Evolutionary conservation across 1,284 basidiomycete genomes (phyloP).

Genomic region (Coniophora puteana): DNA sequence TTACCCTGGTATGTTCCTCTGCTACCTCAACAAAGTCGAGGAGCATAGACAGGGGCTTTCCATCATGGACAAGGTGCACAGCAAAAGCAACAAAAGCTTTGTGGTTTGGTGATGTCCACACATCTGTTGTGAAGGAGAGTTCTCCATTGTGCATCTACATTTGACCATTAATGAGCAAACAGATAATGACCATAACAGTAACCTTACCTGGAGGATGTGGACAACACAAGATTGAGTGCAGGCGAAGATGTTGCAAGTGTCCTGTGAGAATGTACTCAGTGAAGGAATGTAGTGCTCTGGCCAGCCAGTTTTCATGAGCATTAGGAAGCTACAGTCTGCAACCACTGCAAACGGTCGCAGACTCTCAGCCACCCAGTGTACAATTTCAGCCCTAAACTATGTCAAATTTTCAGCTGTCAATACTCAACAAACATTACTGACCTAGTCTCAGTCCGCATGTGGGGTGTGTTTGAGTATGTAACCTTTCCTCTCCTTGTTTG

Average conservation of each 20-base stretch:
- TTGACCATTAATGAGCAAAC: conserved; percentile 9
- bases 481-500: too few species aligned
- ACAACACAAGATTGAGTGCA: neutral
- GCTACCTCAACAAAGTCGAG: conserved; percentile 8
- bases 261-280: neutral
- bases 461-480: conserved; percentile 2
- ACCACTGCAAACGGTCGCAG: conserved; percentile 10
- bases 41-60: neutral
- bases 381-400: conserved; percentile 8
- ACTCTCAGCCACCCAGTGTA: conserved; percentile 6
- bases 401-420: too few species aligned
- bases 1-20: too few species aligned
- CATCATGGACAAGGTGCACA: conserved; percentile 3
- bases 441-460: conserved; percentile 9
- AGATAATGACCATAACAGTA: conserved; percentile 1
- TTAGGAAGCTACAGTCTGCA: conserved; percentile 9
- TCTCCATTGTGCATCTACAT: conserved; percentile 7
- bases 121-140: conserved; percentile 10
- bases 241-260: conserved; percentile 3
- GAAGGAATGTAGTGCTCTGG: conserved; percentile 6
- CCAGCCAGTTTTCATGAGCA: conserved; percentile 7
- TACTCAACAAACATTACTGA: conserved; percentile 5
- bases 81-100: conserved; percentile 5
- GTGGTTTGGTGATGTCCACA: conserved; percentile 14
- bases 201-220: neutral